Percentiles rank a stretch among this genome's conserved stretches.
Conservation (phyloP, 2,329 filamentous ascomycete species). For the Escovopsis sp. region DNA sequence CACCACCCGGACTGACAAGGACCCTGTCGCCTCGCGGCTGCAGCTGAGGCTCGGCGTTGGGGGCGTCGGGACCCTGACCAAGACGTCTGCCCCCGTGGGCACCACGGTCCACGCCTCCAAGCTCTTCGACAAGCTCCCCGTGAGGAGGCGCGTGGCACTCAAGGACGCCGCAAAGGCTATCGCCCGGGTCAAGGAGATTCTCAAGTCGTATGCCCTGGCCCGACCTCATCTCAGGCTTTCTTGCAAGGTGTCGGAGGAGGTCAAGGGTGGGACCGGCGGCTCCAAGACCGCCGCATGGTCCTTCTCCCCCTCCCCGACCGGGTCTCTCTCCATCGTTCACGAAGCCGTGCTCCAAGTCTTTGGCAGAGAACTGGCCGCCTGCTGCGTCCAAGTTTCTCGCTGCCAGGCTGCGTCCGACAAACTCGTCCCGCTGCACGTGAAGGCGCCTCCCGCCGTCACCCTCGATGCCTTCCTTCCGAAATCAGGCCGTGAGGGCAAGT, state of each 20-base stretch:
- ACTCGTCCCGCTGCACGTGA: background rate
- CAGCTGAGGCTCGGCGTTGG: constrained; percentile 21
- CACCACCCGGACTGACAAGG: constrained; percentile 46
- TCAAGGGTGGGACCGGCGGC: constrained; percentile 14
- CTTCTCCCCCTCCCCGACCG: constrained; percentile 38
- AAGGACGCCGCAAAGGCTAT: constrained; percentile 44
- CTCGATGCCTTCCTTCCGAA: constrained; percentile 45
- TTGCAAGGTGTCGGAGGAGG: constrained; percentile 42
- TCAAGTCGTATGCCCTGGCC: constrained; percentile 51
- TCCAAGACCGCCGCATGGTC: constrained; percentile 30
- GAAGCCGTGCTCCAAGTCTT: constrained; percentile 49
- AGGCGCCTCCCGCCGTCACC: constrained; percentile 12
- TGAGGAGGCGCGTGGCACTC: constrained; percentile 42
- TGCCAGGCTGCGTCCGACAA: constrained; percentile 1
- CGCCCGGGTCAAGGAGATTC: constrained; percentile 39
- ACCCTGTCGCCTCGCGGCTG: constrained; percentile 40
- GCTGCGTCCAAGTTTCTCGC: constrained; percentile 30
- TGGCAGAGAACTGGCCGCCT: constrained; percentile 37
- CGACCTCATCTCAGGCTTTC: constrained; percentile 45
- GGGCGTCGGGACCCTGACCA: constrained; percentile 15
- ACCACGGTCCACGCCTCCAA: constrained; percentile 48
- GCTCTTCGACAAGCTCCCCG: constrained; percentile 46
- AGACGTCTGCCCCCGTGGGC: constrained; percentile 42
- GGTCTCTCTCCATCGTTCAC: constrained; percentile 23
- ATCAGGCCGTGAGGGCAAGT: constrained; percentile 26